These are phyloP conservation scores for Liquidambar formosana DNA, from an alignment of 164 flowering plant species.

Conservation along the genomic window DNA sequence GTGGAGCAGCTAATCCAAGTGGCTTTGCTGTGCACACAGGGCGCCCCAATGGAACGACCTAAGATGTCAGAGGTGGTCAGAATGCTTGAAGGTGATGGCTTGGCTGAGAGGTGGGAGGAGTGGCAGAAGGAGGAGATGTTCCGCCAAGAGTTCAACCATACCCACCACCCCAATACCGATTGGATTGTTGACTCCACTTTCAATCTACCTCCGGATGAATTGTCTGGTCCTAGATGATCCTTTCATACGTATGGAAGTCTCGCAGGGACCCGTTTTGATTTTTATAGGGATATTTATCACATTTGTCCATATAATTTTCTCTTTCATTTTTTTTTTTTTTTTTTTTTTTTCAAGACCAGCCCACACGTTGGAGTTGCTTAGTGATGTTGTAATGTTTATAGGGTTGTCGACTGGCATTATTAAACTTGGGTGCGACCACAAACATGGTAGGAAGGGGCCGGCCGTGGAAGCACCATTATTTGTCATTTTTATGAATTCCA, in stretches of 20 bases:
- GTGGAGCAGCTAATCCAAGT: conserved; percentile 23
- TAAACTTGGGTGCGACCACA: too few species aligned
- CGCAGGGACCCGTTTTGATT: too few species aligned
- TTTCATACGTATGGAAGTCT: background rate
- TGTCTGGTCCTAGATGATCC: conserved; percentile 43
- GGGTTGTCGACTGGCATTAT: too few species aligned
- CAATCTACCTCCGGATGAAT: conserved; percentile 28
- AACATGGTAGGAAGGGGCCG: too few species aligned
- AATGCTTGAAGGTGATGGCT: conserved; percentile 22
- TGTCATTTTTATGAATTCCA: too few species aligned
- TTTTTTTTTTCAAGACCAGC: too few species aligned
- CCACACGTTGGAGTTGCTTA: too few species aligned
- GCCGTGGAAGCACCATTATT: too few species aligned
- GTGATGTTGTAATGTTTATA: too few species aligned
- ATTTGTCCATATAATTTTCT: too few species aligned
- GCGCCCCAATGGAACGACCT: conserved; percentile 18
- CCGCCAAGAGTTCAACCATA: conserved; percentile 11
- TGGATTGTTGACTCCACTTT: conserved; percentile 39
- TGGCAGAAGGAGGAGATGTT: conserved; percentile 21
- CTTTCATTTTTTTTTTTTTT: too few species aligned
- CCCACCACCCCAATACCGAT: conserved; percentile 14
- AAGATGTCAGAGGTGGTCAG: conserved; percentile 24
- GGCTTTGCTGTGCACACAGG: conserved; percentile 21
- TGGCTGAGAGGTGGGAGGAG: conserved; percentile 22
- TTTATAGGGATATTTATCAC: too few species aligned